Percentiles rank a stretch among this genome's conserved stretches.
These are phyloP conservation scores for Capsella bursapastoris DNA, from an alignment of 345 rosid species.

Conservation along the genomic window DNA sequence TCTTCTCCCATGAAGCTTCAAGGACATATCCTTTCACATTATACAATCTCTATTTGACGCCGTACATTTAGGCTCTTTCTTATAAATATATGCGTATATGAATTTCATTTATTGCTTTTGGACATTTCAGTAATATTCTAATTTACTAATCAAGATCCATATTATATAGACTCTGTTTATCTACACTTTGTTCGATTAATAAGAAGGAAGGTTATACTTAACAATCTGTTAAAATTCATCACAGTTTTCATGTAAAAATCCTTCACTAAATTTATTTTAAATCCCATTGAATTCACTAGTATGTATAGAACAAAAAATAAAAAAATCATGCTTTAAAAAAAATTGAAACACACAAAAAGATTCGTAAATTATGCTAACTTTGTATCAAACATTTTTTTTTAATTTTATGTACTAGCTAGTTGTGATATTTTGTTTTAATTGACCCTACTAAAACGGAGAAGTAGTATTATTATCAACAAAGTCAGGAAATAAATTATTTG, in stretches of 20 bases:
- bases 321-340: neutral
- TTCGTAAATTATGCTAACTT: neutral
- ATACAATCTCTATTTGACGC: slow-evolving; percentile 45
- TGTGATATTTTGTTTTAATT: slow-evolving; percentile 11
- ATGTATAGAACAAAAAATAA: too few relatives aligned
- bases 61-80: slow-evolving; percentile 52
- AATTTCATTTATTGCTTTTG: slow-evolving; percentile 34
- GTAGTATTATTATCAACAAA: slow-evolving; percentile 31
- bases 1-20: slow-evolving; percentile 62
- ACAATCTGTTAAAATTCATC: neutral
- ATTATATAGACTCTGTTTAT: neutral
- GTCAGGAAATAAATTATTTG: slow-evolving; percentile 24
- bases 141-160: slow-evolving; percentile 23
- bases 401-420: slow-evolving; percentile 8
- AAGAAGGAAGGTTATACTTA: neutral
- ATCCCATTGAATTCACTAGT: neutral
- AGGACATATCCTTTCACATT: slow-evolving; percentile 41
- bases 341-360: neutral
- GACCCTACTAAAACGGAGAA: slow-evolving; percentile 27
- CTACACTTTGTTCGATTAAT: slow-evolving; percentile 17
- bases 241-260: neutral
- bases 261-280: neutral
- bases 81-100: neutral
- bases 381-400: neutral
- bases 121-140: slow-evolving; percentile 28